Evolutionary conservation across 441 rosid genomes (phyloP).

Genomic region (Gossypium gossypioides): DNA sequence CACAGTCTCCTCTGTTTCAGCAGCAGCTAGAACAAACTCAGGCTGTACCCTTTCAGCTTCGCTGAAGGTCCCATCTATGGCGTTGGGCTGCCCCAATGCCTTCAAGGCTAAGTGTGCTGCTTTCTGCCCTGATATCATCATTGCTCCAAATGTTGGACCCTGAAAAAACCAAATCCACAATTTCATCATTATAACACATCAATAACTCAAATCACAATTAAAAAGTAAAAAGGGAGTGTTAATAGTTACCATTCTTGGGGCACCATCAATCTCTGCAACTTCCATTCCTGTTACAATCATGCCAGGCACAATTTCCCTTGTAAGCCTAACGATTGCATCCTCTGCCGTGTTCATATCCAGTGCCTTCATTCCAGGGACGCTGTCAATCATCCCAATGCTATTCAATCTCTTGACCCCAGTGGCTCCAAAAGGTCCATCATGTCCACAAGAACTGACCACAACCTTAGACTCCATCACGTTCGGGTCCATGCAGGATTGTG

Average conservation of each 20-base stretch:
- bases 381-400: conserved; percentile 66
- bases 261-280: conserved; percentile 84
- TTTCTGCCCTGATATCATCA: conserved; percentile 44
- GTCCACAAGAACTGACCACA: conserved; percentile 83
- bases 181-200: background rate
- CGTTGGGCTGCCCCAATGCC: conserved; percentile 57
- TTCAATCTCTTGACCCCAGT: conserved; percentile 19
- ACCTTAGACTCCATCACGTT: conserved; percentile 77
- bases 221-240: background rate
- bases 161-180: conserved; percentile 16
- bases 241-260: conserved; percentile 62
- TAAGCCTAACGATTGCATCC: conserved; percentile 71
- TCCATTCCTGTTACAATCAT: conserved; percentile 92
- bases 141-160: conserved; percentile 69
- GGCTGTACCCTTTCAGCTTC: conserved; percentile 29
- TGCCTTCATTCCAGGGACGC: conserved; percentile 76
- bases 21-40: conserved; percentile 58
- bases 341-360: conserved; percentile 82
- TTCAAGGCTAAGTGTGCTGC: conserved; percentile 77
- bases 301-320: conserved; percentile 77
- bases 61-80: conserved; percentile 39
- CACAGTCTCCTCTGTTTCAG: conserved; percentile 41
- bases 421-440: conserved; percentile 81
- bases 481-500: conserved; percentile 32
- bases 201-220: background rate